phyloP scores from a whole-genome alignment of 2,329 filamentous ascomycete genomes.

The Aspergillus sp. region DNA sequence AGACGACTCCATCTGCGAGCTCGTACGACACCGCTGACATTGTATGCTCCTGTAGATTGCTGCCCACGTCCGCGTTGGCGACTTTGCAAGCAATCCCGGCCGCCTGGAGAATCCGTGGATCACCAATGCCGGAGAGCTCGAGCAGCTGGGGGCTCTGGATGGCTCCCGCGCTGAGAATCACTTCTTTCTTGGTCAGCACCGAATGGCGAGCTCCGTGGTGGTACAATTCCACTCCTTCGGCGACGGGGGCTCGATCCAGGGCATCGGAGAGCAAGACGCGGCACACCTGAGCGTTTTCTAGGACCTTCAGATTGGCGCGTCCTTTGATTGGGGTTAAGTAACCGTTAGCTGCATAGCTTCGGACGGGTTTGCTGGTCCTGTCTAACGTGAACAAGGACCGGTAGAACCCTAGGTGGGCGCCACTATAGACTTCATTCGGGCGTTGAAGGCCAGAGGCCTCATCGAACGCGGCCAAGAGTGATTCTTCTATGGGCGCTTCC shows the following conservation, averaged over 20 bases:
- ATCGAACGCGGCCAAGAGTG: conserved; percentile 19
- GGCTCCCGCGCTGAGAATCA: conserved; percentile 59
- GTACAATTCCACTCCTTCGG: conserved; percentile 28
- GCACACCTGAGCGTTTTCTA: conserved; percentile 46
- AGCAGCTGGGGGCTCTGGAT: conserved; percentile 57
- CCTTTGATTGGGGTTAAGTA: conserved; percentile 35
- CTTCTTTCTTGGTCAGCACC: conserved; percentile 43
- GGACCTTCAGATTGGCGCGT: conserved; percentile 46
- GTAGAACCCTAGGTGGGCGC: conserved; percentile 38
- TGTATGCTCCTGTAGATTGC: conserved; percentile 51
- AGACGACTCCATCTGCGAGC: conserved; percentile 21
- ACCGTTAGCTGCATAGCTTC: conserved; percentile 42
- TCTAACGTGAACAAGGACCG: conserved; percentile 28
- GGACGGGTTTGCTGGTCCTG: conserved; percentile 22
- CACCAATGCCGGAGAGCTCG: conserved; percentile 62
- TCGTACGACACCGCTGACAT: not conserved
- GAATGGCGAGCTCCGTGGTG: not conserved
- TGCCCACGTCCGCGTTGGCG: conserved; percentile 46
- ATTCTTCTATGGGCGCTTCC: conserved; percentile 12
- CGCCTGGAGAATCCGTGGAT: conserved; percentile 39
- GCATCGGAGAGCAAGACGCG: conserved; percentile 9
- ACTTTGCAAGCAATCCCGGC: conserved; percentile 46
- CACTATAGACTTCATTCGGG: conserved; percentile 31
- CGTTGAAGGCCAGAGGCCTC: conserved; percentile 9
- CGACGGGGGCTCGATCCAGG: conserved; percentile 8